These are phyloP conservation scores for Rosa rugosa DNA, from an alignment of 306 rosid genomes.

Conservation along the genomic window DNA sequence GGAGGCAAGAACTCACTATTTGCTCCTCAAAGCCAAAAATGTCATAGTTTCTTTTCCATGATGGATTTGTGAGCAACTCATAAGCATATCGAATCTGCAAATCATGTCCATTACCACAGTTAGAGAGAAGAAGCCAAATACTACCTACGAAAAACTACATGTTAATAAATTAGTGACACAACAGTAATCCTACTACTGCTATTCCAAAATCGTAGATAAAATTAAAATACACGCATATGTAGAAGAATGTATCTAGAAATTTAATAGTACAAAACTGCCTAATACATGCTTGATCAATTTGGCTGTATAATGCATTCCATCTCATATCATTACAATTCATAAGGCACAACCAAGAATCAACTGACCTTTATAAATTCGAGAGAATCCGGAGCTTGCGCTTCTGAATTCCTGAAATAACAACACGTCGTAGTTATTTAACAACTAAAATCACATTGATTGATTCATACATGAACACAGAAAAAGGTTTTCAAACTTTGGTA, in stretches of 20 bases:
- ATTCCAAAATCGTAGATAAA: neutral
- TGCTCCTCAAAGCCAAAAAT: constrained; percentile 79
- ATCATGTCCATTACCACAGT: neutral
- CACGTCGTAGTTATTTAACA: constrained; percentile 7
- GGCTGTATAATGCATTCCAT: neutral
- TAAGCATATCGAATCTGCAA: constrained; percentile 87
- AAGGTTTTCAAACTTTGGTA: no score
- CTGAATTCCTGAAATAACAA: constrained; percentile 63
- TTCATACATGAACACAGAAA: no score
- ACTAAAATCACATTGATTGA: neutral
- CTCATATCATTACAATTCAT: constrained; percentile 5
- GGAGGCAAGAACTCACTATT: constrained; percentile 50
- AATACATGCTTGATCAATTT: neutral
- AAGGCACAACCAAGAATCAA: neutral
- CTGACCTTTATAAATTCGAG: constrained; percentile 64
- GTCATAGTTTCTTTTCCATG: constrained; percentile 88
- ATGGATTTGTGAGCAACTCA: constrained; percentile 75
- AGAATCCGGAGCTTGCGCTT: constrained; percentile 39
- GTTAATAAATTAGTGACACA: neutral
- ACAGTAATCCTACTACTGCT: neutral
- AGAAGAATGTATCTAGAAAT: no score
- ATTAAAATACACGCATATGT: neutral
- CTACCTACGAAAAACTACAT: constrained; percentile 1
- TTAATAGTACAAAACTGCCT: neutral
- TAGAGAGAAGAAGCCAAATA: constrained; percentile 18